Conservation (phyloP, 2,329 filamentous ascomycete genomes). For the Botrytis porri region DNA sequence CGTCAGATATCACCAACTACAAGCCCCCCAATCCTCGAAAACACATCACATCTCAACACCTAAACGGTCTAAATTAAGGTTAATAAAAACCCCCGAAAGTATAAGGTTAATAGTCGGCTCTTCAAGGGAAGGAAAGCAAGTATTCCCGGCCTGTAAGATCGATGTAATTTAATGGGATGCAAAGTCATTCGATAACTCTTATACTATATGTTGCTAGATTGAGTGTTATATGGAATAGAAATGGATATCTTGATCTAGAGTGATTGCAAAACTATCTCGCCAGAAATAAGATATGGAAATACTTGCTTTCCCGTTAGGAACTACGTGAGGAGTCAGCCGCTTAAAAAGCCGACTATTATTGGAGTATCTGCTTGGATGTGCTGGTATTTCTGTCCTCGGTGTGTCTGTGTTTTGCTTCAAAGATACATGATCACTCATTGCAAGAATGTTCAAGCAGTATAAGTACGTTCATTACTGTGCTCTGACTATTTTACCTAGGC, state of each 20-base stretch:
- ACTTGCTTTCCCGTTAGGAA: not conserved
- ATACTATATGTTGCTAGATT: not conserved
- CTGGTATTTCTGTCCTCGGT: not conserved
- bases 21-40: too few species aligned
- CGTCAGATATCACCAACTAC: too few species aligned
- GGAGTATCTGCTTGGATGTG: not conserved
- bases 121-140: not conserved
- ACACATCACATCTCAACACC: too few species aligned
- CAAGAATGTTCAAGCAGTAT: not conserved
- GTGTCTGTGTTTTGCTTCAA: accelerated
- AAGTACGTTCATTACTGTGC: not conserved
- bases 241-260: not conserved
- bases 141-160: too few species aligned
- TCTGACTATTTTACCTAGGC: not conserved
- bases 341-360: not conserved
- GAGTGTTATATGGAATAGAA: not conserved
- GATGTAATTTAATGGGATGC: not conserved
- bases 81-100: not conserved
- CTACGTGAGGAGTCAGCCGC: not conserved
- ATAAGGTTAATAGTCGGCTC: not conserved
- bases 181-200: not conserved
- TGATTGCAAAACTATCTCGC: not conserved
- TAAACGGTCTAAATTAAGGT: not conserved
- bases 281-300: not conserved
- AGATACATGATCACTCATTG: not conserved